Conservation (phyloP, 768 basidiomycete species). For the Postia placenta region DNA sequence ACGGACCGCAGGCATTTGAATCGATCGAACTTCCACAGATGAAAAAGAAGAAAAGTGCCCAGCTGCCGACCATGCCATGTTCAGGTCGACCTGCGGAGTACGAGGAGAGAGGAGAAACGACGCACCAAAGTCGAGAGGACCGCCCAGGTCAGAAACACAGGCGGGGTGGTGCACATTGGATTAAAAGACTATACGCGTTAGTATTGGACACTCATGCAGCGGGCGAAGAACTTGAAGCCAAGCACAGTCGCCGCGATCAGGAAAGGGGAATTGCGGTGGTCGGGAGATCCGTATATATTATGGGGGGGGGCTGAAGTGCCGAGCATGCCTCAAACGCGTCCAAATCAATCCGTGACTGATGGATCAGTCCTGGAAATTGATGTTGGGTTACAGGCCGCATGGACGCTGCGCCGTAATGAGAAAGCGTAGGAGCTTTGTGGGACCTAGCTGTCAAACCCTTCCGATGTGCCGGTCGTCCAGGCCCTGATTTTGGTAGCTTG, state of each 20-base stretch:
- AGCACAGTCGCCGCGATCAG: background rate
- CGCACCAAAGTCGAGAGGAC: constrained; percentile 46
- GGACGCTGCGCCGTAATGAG: too few relatives aligned
- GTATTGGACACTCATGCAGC: background rate
- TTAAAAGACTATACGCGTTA: too few relatives aligned
- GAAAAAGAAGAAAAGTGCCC: constrained; percentile 57
- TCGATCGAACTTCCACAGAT: constrained; percentile 75
- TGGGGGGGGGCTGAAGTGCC: background rate
- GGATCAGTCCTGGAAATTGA: too few relatives aligned
- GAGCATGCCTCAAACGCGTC: background rate
- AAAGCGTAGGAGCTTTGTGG: too few relatives aligned
- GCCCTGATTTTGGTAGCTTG: too few relatives aligned
- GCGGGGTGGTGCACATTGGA: constrained; percentile 39
- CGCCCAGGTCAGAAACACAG: constrained; percentile 59
- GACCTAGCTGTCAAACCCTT: too few relatives aligned
- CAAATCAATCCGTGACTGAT: too few relatives aligned
- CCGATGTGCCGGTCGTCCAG: too few relatives aligned
- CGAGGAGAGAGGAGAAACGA: constrained; percentile 3
- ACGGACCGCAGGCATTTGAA: constrained; percentile 67
- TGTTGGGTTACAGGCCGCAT: too few relatives aligned
- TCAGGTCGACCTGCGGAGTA: background rate
- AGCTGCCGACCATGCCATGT: constrained; percentile 33
- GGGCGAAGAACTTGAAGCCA: background rate
- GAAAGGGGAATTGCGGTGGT: background rate
- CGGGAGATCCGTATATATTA: background rate